These are phyloP conservation scores for Catenaria anguillulae DNA, from an alignment of 371 early-diverging fungal species.

Conservation along the genomic window DNA sequence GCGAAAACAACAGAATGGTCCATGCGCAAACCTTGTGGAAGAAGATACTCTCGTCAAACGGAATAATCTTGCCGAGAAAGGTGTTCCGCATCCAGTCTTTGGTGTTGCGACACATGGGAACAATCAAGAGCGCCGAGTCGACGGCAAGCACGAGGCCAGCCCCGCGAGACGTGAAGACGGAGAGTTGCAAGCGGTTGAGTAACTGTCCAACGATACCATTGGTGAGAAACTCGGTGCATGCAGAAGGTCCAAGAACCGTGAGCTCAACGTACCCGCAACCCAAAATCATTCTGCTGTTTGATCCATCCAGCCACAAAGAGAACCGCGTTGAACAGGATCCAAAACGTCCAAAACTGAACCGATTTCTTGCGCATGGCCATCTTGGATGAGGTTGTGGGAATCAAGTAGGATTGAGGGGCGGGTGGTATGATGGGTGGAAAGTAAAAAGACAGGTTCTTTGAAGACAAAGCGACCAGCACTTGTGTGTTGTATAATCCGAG, in stretches of 20 bases:
- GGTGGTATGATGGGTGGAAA: too few relatives aligned
- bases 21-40: slow-evolving; percentile 52
- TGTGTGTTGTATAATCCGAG: too few relatives aligned
- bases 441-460: too few relatives aligned
- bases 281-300: background rate
- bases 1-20: slow-evolving; percentile 37
- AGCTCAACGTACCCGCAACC: background rate
- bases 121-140: slow-evolving; percentile 21
- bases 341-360: slow-evolving; percentile 2
- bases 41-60: slow-evolving; percentile 51
- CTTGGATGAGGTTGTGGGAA: background rate
- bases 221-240: background rate
- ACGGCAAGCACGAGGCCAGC: slow-evolving; percentile 35
- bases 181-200: slow-evolving; percentile 24
- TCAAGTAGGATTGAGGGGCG: too few relatives aligned
- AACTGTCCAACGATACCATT: slow-evolving; percentile 4
- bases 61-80: slow-evolving; percentile 33
- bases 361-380: background rate
- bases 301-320: background rate
- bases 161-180: slow-evolving; percentile 33
- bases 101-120: slow-evolving; percentile 24
- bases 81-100: slow-evolving; percentile 24
- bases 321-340: background rate
- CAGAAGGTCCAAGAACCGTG: too few relatives aligned
- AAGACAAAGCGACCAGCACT: too few relatives aligned